Conservation (phyloP, 495 filamentous ascomycete species). For the Penicillium desertorum region DNA sequence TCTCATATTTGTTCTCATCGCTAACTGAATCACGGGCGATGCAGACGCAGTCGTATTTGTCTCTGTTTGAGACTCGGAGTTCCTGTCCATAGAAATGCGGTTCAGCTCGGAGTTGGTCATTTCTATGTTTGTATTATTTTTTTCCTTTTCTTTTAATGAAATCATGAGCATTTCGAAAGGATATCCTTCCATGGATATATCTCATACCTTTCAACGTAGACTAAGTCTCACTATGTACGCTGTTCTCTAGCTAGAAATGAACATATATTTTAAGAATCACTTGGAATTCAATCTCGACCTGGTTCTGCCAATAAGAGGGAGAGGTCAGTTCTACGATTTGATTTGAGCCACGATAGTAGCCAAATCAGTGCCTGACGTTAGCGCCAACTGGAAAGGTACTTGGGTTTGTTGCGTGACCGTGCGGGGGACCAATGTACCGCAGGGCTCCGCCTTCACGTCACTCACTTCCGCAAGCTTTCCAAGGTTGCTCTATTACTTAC, state of each 20-base stretch:
- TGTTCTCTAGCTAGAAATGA: neutral
- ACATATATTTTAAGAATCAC: no score
- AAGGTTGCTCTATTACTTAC: neutral
- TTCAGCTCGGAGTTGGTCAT: constrained; percentile 12
- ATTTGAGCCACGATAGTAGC: neutral
- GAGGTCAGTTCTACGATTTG: neutral
- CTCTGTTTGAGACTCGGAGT: constrained; percentile 16
- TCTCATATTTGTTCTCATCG: constrained; percentile 27
- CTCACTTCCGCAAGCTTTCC: constrained; percentile 8
- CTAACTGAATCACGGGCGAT: constrained; percentile 36
- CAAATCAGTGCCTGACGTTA: constrained; percentile 22
- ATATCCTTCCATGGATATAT: neutral
- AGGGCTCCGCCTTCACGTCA: constrained; percentile 27
- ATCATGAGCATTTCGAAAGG: neutral
- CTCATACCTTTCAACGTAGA: no score
- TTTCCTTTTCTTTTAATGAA: neutral
- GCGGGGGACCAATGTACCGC: constrained; percentile 21
- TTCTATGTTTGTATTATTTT: constrained; percentile 5
- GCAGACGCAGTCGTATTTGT: constrained; percentile 30
- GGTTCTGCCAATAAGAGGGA: neutral
- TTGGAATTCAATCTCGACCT: no score
- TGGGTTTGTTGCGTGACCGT: constrained; percentile 6
- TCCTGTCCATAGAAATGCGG: constrained; percentile 19
- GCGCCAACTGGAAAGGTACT: constrained; percentile 8
- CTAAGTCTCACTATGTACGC: no score